phyloP scores from a whole-genome alignment of 2,329 filamentous ascomycete genomes.

The Davidsoniella eucalypti region DNA sequence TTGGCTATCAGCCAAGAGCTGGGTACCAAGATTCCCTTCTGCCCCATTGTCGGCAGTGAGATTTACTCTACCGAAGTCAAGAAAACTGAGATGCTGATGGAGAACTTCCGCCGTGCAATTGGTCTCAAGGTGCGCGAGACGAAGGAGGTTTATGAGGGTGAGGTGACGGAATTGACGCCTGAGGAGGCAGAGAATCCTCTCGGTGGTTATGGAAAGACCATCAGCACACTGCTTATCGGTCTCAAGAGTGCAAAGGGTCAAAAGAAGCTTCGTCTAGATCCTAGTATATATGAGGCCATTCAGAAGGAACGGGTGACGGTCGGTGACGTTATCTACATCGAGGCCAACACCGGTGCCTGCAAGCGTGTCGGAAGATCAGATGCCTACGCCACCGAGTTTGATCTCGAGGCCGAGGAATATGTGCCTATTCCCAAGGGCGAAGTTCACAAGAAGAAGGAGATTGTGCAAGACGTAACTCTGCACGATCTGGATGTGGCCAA shows the following conservation, averaged over 20 bases:
- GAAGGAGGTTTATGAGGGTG: slow-evolving; percentile 97
- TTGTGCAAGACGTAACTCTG: slow-evolving; percentile 93
- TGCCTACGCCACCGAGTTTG: slow-evolving; percentile 95
- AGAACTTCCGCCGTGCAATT: slow-evolving; percentile 95
- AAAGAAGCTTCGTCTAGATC: slow-evolving; percentile 92
- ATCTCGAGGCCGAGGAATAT: slow-evolving; percentile 96
- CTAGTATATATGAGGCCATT: slow-evolving; percentile 97
- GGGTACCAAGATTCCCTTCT: slow-evolving; percentile 95
- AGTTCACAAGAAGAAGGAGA: slow-evolving; percentile 99
- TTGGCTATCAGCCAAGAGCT: slow-evolving; percentile 93
- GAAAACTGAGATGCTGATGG: slow-evolving; percentile 98
- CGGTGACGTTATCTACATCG: slow-evolving; percentile 97
- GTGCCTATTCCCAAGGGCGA: slow-evolving; percentile 97
- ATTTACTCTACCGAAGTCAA: slow-evolving; percentile 97
- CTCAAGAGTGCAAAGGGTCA: slow-evolving; percentile 91
- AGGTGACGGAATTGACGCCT: slow-evolving; percentile 92
- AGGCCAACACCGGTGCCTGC: slow-evolving; percentile 95
- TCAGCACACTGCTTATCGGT: slow-evolving; percentile 86
- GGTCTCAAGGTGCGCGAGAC: slow-evolving; percentile 94
- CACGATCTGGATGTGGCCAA: slow-evolving; percentile 96
- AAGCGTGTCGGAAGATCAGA: slow-evolving; percentile 93
- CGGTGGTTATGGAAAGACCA: slow-evolving; percentile 92
- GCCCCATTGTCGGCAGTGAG: slow-evolving; percentile 94
- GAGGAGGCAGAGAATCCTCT: slow-evolving; percentile 97
- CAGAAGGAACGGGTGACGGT: slow-evolving; percentile 95